phyloP scores from a whole-genome alignment of 2,329 filamentous ascomycete genomes.

The Sarocladium kiliense region DNA sequence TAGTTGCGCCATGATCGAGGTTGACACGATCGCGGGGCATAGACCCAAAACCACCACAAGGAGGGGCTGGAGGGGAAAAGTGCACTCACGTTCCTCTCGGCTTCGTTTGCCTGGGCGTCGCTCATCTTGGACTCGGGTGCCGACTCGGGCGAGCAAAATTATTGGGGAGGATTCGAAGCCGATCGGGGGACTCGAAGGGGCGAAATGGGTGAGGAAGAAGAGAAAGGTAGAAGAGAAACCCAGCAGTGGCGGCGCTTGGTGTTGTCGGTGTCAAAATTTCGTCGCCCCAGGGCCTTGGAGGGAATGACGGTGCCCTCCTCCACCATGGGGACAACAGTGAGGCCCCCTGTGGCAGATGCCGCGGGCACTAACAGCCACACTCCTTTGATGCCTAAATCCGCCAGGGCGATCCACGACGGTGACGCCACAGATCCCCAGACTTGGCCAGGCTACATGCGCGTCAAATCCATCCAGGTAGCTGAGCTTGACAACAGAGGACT shows the following conservation, averaged over 20 bases:
- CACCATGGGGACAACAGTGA: background rate
- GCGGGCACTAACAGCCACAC: conserved; percentile 5
- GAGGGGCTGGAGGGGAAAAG: conserved; percentile 10
- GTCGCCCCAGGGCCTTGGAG: background rate
- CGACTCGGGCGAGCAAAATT: conserved; percentile 6
- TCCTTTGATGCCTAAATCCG: background rate
- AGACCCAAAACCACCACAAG: conserved; percentile 1
- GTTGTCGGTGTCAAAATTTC: conserved; percentile 9
- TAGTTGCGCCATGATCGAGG: background rate
- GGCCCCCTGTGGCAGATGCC: background rate
- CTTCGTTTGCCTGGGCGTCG: conserved; percentile 81
- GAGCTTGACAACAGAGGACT: background rate
- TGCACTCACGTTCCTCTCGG: conserved; percentile 82
- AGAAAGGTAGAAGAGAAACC: background rate
- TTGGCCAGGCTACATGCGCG: background rate
- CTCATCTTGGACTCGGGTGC: conserved; percentile 61
- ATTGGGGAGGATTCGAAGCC: conserved; percentile 3
- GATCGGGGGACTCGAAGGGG: background rate
- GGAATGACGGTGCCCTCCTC: background rate
- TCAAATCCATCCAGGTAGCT: background rate
- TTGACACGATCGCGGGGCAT: conserved; percentile 11
- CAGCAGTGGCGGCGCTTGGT: conserved; percentile 3
- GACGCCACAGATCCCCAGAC: conserved; percentile 4
- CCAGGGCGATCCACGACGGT: background rate
- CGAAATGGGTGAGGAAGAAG: background rate